A percentile compares a stretch with the other conserved stretches of the same genome.
These are phyloP conservation scores for Ziziphus jujuba DNA, from an alignment of 306 rosid species.

Conservation along the genomic window DNA sequence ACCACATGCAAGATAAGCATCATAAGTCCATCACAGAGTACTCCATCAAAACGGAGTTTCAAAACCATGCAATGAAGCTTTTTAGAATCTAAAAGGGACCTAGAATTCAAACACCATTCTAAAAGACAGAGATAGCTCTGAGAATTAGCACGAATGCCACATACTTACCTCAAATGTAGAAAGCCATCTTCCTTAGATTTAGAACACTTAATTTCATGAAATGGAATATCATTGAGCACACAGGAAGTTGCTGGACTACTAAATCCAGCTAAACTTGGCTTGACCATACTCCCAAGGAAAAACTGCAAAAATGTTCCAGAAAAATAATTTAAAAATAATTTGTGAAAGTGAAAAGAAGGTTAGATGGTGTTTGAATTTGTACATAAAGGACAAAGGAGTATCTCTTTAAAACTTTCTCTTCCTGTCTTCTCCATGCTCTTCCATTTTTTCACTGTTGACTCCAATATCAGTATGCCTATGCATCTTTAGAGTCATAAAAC, in stretches of 20 bases:
- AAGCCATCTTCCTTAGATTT: constrained; percentile 41
- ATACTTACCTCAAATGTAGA: constrained; percentile 63
- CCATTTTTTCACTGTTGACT: no score
- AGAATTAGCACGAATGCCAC: constrained; percentile 65
- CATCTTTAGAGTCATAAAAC: no score
- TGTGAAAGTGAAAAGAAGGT: no score
- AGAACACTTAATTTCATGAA: constrained; percentile 26
- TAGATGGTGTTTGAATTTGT: no score
- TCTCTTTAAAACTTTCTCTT: no score
- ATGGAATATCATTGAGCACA: constrained; percentile 27
- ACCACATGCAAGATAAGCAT: constrained; percentile 44
- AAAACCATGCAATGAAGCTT: constrained; percentile 72
- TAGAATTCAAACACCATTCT: constrained; percentile 55
- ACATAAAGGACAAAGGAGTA: no score
- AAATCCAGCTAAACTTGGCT: constrained; percentile 38
- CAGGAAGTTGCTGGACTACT: constrained; percentile 36
- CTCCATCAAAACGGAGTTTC: constrained; percentile 58
- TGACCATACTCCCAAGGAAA: constrained; percentile 19
- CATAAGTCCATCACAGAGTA: constrained; percentile 48
- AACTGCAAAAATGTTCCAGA: constrained; percentile 30
- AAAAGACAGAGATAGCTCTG: constrained; percentile 73
- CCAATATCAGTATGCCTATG: no score
- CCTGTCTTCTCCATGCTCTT: no score
- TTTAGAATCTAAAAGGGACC: constrained; percentile 44
- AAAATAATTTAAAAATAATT: not conserved